Conservation (phyloP, 148 eudicot genomes). For the Rhododendron williamsianum region DNA sequence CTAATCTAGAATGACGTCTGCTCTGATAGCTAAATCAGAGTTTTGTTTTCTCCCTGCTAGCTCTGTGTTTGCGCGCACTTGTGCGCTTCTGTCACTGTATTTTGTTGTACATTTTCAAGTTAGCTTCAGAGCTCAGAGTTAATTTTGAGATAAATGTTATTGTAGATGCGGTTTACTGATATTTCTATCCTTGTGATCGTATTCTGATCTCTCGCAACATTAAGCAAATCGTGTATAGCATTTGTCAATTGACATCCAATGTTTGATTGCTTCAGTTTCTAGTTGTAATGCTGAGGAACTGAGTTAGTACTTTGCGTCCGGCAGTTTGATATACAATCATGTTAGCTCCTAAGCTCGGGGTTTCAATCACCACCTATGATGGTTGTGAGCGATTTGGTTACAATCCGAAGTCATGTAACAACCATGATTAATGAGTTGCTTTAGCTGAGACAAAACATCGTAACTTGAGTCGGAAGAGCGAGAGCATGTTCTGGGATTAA, state of each 20-base stretch:
- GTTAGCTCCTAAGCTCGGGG: too few species aligned
- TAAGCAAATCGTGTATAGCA: background rate
- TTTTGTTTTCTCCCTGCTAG: background rate
- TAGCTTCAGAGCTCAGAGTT: background rate
- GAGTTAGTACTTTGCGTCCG: background rate
- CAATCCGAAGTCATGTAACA: background rate
- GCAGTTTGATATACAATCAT: background rate
- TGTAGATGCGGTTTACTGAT: background rate
- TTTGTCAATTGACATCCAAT: background rate
- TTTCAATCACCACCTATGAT: background rate
- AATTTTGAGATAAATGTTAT: background rate
- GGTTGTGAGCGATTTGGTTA: background rate
- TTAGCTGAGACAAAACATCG: background rate
- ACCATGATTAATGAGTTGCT: background rate
- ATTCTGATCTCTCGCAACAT: background rate
- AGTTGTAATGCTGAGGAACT: background rate
- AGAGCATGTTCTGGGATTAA: background rate
- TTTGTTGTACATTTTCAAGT: background rate
- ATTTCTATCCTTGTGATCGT: background rate
- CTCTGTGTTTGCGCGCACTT: background rate
- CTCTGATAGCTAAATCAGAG: background rate
- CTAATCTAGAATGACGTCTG: background rate
- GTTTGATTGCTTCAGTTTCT: background rate
- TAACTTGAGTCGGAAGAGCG: background rate
- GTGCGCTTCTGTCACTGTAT: background rate